These are phyloP conservation scores for Elaeis oleifera DNA, from an alignment of 202 grass and related monocot genomes.

Conservation along the genomic window DNA sequence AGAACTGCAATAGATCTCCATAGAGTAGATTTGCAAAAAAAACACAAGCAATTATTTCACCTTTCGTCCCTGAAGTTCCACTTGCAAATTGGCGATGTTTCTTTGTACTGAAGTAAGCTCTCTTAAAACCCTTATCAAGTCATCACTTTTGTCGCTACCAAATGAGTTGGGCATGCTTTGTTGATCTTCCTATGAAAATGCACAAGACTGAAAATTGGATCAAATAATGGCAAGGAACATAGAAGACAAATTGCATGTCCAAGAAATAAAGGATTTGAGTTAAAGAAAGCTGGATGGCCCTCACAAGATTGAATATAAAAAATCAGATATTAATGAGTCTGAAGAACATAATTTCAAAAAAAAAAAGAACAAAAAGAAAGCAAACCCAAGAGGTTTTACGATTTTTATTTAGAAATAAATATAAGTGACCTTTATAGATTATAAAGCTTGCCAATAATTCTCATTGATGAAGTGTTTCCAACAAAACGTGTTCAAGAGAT, in stretches of 20 bases:
- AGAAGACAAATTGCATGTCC: neutral
- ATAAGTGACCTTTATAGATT: too few species aligned
- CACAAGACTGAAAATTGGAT: neutral
- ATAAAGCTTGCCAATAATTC: too few species aligned
- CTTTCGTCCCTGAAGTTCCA: conserved; percentile 97
- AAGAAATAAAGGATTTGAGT: neutral
- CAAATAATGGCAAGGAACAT: neutral
- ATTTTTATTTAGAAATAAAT: too few species aligned
- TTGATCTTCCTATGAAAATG: conserved; percentile 53
- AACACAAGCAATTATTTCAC: conserved; percentile 23
- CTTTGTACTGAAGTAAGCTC: conserved; percentile 80
- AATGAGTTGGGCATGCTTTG: conserved; percentile 20
- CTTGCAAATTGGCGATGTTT: conserved; percentile 94
- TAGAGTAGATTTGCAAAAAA: neutral
- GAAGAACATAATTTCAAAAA: too few species aligned
- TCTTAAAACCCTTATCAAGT: conserved; percentile 78
- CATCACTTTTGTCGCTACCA: conserved; percentile 61
- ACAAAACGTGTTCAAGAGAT: too few species aligned
- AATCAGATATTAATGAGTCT: too few species aligned
- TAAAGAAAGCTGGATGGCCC: too few species aligned
- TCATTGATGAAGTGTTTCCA: too few species aligned
- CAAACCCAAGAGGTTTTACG: too few species aligned
- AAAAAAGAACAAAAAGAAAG: too few species aligned
- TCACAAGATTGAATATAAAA: too few species aligned
- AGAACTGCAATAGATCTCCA: neutral